Evolutionary conservation across 106 monocot genomes (phyloP).

Genomic region (Amphibolis antarctica): DNA sequence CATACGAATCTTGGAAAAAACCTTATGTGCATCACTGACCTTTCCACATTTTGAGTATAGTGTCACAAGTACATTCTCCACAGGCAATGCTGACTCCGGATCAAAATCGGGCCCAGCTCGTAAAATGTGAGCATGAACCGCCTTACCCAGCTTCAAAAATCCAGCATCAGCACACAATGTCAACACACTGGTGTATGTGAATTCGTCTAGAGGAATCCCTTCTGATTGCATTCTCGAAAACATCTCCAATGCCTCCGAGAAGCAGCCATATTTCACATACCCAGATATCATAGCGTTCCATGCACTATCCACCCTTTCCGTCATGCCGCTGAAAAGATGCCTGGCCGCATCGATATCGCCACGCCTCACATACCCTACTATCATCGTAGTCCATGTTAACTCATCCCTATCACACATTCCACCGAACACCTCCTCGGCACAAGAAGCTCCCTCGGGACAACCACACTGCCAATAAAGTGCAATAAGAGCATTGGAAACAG

Average conservation of each 20-base stretch:
- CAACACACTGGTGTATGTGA: slow-evolving; percentile 78
- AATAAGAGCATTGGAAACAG: slow-evolving; percentile 77
- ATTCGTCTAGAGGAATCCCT: slow-evolving; percentile 50
- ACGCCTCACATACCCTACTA: slow-evolving; percentile 61
- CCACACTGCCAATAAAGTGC: slow-evolving; percentile 47
- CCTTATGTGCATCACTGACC: slow-evolving; percentile 30
- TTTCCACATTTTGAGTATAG: slow-evolving; percentile 55
- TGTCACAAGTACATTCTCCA: slow-evolving; percentile 61
- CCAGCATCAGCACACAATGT: slow-evolving; percentile 63
- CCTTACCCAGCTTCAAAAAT: slow-evolving; percentile 39
- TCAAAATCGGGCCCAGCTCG: slow-evolving; percentile 10
- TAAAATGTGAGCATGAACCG: slow-evolving; percentile 70
- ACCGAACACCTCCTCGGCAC: slow-evolving; percentile 51
- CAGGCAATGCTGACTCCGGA: slow-evolving; percentile 11
- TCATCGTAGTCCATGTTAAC: slow-evolving; percentile 83
- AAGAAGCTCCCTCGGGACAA: neutral
- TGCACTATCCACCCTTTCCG: slow-evolving; percentile 48
- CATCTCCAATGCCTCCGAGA: slow-evolving; percentile 56
- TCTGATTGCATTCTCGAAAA: slow-evolving; percentile 49
- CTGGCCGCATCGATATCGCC: slow-evolving; percentile 36
- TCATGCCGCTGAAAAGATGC: slow-evolving; percentile 54
- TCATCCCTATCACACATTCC: slow-evolving; percentile 65
- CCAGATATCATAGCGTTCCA: slow-evolving; percentile 99
- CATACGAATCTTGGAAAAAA: slow-evolving; percentile 44
- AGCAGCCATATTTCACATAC: slow-evolving; percentile 50